These are phyloP conservation scores for Cytospora schulzeri DNA, from an alignment of 2,329 filamentous ascomycete species.

Conservation along the genomic window DNA sequence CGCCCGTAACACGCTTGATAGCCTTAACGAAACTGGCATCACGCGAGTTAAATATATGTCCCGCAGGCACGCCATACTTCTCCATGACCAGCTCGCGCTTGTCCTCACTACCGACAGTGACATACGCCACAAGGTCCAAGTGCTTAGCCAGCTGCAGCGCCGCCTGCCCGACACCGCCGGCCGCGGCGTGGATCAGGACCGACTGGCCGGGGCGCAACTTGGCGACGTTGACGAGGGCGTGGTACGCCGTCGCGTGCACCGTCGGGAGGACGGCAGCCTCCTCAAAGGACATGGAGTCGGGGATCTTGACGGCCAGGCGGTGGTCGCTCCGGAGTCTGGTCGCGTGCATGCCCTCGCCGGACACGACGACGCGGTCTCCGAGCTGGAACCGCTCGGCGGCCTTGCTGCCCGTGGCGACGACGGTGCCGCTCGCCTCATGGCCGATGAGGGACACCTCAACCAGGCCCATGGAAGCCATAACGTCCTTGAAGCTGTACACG, in stretches of 20 bases:
- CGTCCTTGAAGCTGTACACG: slow-evolving; percentile 7
- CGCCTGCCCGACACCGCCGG: slow-evolving; percentile 29
- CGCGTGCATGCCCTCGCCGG: slow-evolving; percentile 21
- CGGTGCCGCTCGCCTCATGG: slow-evolving; percentile 7
- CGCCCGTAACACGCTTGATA: slow-evolving; percentile 32
- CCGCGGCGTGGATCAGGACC: slow-evolving; percentile 34
- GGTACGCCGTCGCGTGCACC: slow-evolving; percentile 35
- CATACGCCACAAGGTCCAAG: slow-evolving; percentile 28
- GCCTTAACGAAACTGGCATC: slow-evolving; percentile 34
- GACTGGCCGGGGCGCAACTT: slow-evolving; percentile 30
- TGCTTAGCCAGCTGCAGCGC: slow-evolving; percentile 22
- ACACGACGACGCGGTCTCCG: slow-evolving; percentile 20
- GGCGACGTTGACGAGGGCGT: slow-evolving; percentile 33
- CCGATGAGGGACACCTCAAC: slow-evolving; percentile 2
- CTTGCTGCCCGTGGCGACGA: slow-evolving; percentile 1
- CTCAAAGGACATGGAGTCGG: slow-evolving; percentile 26
- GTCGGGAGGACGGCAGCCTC: slow-evolving; percentile 30
- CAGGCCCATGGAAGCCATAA: slow-evolving; percentile 17
- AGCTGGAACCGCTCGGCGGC: not conserved
- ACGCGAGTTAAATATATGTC: slow-evolving; percentile 35
- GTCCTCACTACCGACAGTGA: slow-evolving; percentile 23
- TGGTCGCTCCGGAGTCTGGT: slow-evolving; percentile 17
- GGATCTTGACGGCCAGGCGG: slow-evolving; percentile 25
- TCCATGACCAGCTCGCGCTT: slow-evolving; percentile 20
- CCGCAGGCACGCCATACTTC: slow-evolving; percentile 29